Base-by-base conservation (phyloP, 202 grass and related monocot genomes). In the Bolboschoenoplectus hybrid region DNA sequence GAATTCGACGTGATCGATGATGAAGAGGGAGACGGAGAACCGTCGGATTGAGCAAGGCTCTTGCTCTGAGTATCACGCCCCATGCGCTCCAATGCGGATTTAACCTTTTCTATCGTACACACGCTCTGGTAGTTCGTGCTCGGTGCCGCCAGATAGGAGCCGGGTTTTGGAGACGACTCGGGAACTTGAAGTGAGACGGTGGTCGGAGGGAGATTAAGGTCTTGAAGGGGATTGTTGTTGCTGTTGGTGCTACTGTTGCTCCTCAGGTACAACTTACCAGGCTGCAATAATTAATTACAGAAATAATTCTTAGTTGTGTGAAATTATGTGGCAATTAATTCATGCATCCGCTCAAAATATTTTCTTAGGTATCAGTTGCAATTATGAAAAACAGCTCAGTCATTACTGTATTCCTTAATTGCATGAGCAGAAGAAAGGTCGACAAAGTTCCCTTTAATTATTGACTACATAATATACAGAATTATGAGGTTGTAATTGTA, bases 81-180 rank as follows among this genome's bases (percentile, higher is more conserved):
- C 66, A 94, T 91, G 58, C 92, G 89, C 83, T 91, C 92, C 74
- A 99, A 86, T 1, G 93, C 97, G 0, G 88, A 92, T 87, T 94
- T 93, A 39, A 97, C 93, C 84, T 93, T 97, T 87, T 99, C 97
- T 63, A 99, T 92, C 9, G 97, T 99, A 87, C 97, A 99, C 51
- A 94, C 92, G 88, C 93, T 99, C 82, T 90, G 90, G 90, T 97
- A 91, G 74, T 84, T 83, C 9, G 84, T 57, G 3, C 83, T 78
- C 3, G 65, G 34, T 3, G 19, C 41, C 1, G 50, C 46, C 2
- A 41, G 3, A 11, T 51, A 63, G 7, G 65, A 38, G 26, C 26
- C 26, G 14, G 57, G n/a, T 67, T 11, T 81, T 1, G 52, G 66
- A 32, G 12, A 83, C 19, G 41, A 34, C 40, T 87, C n/a, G 38